Evolutionary conservation across 1,284 basidiomycete genomes (phyloP).

Genomic region (Sporisorium reilianum): DNA sequence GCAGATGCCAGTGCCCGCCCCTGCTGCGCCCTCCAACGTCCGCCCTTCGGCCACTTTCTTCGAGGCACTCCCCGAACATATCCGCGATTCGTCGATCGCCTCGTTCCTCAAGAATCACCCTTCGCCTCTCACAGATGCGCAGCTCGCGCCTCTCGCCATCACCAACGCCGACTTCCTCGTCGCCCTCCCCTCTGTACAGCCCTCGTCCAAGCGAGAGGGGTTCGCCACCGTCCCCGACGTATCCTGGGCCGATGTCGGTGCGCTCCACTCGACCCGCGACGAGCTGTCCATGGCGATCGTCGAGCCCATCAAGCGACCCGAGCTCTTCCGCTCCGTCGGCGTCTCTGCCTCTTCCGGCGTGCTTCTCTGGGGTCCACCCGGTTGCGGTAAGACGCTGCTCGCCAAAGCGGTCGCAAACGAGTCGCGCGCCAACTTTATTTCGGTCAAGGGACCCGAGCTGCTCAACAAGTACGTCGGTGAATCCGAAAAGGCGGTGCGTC

Average conservation of each 20-base stretch:
- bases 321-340: constrained; percentile 88
- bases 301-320: constrained; percentile 90
- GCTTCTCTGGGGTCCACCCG: constrained; percentile 96
- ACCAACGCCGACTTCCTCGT: constrained; percentile 77
- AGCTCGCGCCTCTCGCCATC: constrained; percentile 84
- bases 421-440: constrained; percentile 93
- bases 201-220: constrained; percentile 95
- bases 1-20: constrained; percentile 6
- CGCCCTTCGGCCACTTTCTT: constrained; percentile 53
- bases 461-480: constrained; percentile 98
- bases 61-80: constrained; percentile 65
- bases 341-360: constrained; percentile 81
- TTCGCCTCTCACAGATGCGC: constrained; percentile 78
- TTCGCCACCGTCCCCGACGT: constrained; percentile 97
- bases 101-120: constrained; percentile 89
- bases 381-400: constrained; percentile 94
- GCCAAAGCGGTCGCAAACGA: constrained; percentile 98
- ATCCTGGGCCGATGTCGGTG: constrained; percentile 95
- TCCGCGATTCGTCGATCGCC: constrained; percentile 80
- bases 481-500: constrained; percentile 92
- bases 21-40: constrained; percentile 23
- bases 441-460: constrained; percentile 94
- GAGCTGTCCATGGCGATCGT: constrained; percentile 98
- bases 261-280: constrained; percentile 83
- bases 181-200: constrained; percentile 88